These are phyloP conservation scores for Sphaceloma murrayae DNA, from an alignment of 2,329 filamentous ascomycete genomes.

Conservation along the genomic window DNA sequence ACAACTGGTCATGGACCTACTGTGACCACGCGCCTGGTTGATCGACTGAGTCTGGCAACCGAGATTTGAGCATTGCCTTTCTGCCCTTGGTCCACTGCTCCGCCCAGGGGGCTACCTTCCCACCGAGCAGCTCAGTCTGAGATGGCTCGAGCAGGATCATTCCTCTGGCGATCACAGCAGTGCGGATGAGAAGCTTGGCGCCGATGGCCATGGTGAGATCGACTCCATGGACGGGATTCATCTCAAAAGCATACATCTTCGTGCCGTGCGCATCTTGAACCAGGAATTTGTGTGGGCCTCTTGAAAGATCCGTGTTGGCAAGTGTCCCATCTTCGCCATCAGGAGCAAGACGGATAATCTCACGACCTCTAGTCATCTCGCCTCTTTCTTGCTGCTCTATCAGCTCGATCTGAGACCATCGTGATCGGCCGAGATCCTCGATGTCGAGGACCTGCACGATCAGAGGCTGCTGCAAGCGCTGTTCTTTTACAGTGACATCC, in stretches of 20 bases:
- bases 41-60: constrained; percentile 19
- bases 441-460: constrained; percentile 78
- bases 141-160: constrained; percentile 66
- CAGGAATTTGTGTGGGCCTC: constrained; percentile 66
- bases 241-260: constrained; percentile 62
- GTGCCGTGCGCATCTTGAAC: constrained; percentile 69
- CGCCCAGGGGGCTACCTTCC: constrained; percentile 75
- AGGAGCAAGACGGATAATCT: constrained; percentile 66
- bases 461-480: constrained; percentile 50
- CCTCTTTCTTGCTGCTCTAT: constrained; percentile 65
- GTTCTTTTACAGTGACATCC: constrained; percentile 46
- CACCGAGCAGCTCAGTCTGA: constrained; percentile 65
- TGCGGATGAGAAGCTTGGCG: constrained; percentile 64
- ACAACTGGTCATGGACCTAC: not conserved
- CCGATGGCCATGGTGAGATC: constrained; percentile 61
- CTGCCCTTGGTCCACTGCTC: constrained; percentile 64
- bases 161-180: constrained; percentile 61
- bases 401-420: constrained; percentile 80
- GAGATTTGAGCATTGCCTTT: constrained; percentile 56
- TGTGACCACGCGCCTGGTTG: not conserved
- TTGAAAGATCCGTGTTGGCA: constrained; percentile 19
- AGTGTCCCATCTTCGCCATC: constrained; percentile 36
- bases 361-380: constrained; percentile 63
- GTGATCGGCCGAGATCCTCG: constrained; percentile 67
- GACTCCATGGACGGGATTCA: constrained; percentile 56